Evolutionary conservation across 352 stramenopile species (phyloP).

Genomic region (Pythium insidiosum): DNA sequence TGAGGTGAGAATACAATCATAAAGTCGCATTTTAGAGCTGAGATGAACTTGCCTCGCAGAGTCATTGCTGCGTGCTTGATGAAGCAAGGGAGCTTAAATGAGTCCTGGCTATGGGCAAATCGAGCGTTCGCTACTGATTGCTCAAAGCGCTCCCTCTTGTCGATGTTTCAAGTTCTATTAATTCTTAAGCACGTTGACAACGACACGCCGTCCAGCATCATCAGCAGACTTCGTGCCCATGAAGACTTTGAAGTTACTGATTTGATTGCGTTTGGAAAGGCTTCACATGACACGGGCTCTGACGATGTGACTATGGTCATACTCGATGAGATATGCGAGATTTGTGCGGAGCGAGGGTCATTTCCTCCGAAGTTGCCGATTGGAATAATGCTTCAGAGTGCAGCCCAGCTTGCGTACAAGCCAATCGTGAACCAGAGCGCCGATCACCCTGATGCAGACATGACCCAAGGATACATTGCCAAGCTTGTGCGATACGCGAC

Average conservation of each 20-base stretch:
- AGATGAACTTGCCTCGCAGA: slow-evolving; percentile 1
- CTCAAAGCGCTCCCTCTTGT: too few relatives aligned
- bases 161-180: slow-evolving; percentile 22
- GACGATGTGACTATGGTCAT: slow-evolving; percentile 34
- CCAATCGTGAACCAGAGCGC: too few relatives aligned
- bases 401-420: slow-evolving; percentile 49
- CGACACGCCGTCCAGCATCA: slow-evolving; percentile 34
- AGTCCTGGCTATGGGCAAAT: slow-evolving; percentile 32
- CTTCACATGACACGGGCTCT: slow-evolving; percentile 19
- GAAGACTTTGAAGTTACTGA: slow-evolving; percentile 65
- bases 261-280: slow-evolving; percentile 43
- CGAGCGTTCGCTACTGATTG: slow-evolving; percentile 31
- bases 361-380: slow-evolving; percentile 13
- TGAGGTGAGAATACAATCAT: slow-evolving; percentile 26
- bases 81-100: slow-evolving; percentile 19
- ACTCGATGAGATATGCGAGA: slow-evolving; percentile 41
- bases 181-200: too few relatives aligned
- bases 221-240: slow-evolving; percentile 7
- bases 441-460: too few relatives aligned
- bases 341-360: neutral
- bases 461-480: slow-evolving; percentile 1
- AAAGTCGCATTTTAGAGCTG: neutral
- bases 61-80: slow-evolving; percentile 15
- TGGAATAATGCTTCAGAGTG: slow-evolving; percentile 51
- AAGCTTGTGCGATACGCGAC: slow-evolving; percentile 26